phyloP scores from a whole-genome alignment of 2,329 filamentous ascomycete genomes.

The Xylaria sp. region DNA sequence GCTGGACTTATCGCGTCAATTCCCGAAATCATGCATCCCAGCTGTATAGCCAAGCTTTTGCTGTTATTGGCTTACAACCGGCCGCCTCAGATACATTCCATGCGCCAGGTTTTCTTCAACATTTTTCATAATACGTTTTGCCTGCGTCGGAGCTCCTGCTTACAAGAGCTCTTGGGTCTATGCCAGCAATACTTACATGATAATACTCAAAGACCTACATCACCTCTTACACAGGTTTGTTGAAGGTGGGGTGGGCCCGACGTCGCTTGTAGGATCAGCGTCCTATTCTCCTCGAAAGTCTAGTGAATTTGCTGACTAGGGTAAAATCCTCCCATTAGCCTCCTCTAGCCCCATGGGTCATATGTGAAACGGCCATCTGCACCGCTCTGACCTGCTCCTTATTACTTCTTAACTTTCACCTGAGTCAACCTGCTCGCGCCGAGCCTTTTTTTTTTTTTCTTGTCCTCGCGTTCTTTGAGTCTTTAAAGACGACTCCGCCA shows the following conservation, averaged over 20 bases:
- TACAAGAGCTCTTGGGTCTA: background rate
- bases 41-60: background rate
- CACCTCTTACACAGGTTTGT: background rate
- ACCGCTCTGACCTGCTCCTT: background rate
- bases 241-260: background rate
- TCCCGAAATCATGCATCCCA: background rate
- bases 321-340: background rate
- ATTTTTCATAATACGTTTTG: background rate
- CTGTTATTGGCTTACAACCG: background rate
- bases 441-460: conserved; percentile 7
- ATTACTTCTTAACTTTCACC: conserved; percentile 13
- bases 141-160: background rate
- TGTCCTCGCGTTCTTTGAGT: background rate
- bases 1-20: background rate
- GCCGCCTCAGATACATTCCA: background rate
- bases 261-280: conserved; percentile 7
- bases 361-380: conserved; percentile 2
- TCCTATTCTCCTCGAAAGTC: conserved; percentile 9
- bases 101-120: background rate
- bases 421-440: conserved; percentile 5
- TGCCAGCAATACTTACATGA: background rate
- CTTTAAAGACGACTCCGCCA: conserved; percentile 3
- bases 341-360: background rate
- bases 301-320: conserved; percentile 2
- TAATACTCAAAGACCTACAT: background rate